Conservation (phyloP, 129 eudicot species). For the Calendula officinalis region DNA sequence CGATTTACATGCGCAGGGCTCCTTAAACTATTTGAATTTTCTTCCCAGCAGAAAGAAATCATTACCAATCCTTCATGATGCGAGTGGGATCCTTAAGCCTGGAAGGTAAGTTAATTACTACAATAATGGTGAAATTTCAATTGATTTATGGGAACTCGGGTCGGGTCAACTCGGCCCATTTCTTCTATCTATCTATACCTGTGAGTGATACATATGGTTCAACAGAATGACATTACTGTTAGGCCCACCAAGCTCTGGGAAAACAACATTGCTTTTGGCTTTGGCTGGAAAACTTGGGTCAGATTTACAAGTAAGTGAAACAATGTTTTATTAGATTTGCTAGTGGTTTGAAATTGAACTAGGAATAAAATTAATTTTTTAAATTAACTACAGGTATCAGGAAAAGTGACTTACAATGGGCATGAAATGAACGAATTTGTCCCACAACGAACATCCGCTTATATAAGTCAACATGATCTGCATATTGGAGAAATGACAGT, state of each 20-base stretch:
- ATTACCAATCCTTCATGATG: conserved; percentile 58
- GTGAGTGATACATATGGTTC: neutral
- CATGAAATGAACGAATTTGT: conserved; percentile 59
- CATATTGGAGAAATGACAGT: conserved; percentile 86
- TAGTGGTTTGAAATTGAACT: neutral
- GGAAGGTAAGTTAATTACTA: conserved; percentile 42
- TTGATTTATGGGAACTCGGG: neutral
- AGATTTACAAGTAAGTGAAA: conserved; percentile 40
- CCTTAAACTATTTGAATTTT: conserved; percentile 45
- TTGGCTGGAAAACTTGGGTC: conserved; percentile 57
- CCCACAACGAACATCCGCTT: conserved; percentile 73
- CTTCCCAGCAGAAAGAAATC: conserved; percentile 55
- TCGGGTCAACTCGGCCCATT: neutral
- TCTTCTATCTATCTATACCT: neutral
- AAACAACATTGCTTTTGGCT: conserved; percentile 66
- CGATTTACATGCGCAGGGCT: too few relatives aligned
- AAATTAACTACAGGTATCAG: conserved; percentile 41
- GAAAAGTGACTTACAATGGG: conserved; percentile 74
- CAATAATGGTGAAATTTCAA: neutral
- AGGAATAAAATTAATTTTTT: neutral
- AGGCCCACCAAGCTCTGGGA: conserved; percentile 85
- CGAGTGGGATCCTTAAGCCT: conserved; percentile 65
- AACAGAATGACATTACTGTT: conserved; percentile 69
- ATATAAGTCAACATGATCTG: conserved; percentile 76
- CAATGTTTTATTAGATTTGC: neutral